phyloP scores from a whole-genome alignment of 768 basidiomycete species.

The Boletus pseudo-olivaceus region DNA sequence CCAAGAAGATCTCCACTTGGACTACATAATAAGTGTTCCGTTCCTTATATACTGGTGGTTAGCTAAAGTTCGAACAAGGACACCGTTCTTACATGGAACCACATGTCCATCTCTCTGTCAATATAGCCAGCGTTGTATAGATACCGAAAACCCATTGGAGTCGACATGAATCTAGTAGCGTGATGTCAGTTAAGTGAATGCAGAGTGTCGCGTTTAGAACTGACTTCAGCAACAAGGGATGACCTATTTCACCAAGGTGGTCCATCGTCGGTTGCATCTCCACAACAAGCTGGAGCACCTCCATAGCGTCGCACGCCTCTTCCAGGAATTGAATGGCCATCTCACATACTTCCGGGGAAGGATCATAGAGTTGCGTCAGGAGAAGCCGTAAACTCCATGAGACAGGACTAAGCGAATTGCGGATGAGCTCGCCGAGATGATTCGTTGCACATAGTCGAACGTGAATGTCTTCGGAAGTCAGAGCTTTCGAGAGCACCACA shows the following conservation, averaged over 20 bases:
- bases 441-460: constrained; percentile 86
- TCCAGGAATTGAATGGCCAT: constrained; percentile 86
- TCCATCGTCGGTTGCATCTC: constrained; percentile 94
- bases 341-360: constrained; percentile 84
- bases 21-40: constrained; percentile 92
- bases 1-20: constrained; percentile 88
- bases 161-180: constrained; percentile 81
- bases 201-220: constrained; percentile 18
- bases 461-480: constrained; percentile 91
- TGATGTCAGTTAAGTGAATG: not conserved
- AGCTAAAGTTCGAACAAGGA: not conserved
- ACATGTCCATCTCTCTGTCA: constrained; percentile 90
- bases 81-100: constrained; percentile 75
- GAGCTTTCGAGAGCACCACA: constrained; percentile 87
- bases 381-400: constrained; percentile 90
- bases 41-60: constrained; percentile 52
- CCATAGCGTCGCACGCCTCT: constrained; percentile 82
- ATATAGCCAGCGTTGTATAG: constrained; percentile 91
- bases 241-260: constrained; percentile 90
- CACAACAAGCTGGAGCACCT: constrained; percentile 84
- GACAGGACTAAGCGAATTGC: constrained; percentile 56
- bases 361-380: constrained; percentile 94
- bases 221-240: constrained; percentile 83
- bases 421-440: constrained; percentile 80
- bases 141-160: constrained; percentile 88